phyloP scores from a whole-genome alignment of 768 basidiomycete genomes.

The Crucibulum laeve region DNA sequence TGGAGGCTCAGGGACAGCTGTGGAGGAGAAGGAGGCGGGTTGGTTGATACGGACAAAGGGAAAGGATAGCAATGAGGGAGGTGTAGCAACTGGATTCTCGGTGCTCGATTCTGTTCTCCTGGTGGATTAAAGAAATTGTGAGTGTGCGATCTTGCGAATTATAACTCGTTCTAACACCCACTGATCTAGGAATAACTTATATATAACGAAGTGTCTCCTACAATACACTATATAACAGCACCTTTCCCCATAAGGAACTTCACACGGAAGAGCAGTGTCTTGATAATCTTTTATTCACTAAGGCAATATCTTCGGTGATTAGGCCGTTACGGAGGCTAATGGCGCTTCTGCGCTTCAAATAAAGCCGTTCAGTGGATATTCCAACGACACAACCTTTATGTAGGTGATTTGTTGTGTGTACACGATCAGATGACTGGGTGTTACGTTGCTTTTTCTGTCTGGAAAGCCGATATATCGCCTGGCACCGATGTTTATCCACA shows the following conservation, averaged over 20 bases:
- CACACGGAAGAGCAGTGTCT: no score
- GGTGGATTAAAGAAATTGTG: slow-evolving; percentile 27
- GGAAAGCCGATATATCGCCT: neutral
- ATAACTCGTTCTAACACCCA: neutral
- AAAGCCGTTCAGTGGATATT: no score
- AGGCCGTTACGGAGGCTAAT: neutral
- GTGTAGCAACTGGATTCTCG: slow-evolving; percentile 80
- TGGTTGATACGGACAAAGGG: slow-evolving; percentile 90
- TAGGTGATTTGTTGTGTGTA: neutral
- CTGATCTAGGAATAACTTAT: no score
- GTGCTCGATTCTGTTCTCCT: slow-evolving; percentile 70
- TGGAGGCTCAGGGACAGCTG: slow-evolving; percentile 32
- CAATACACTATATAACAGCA: no score
- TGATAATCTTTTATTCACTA: neutral
- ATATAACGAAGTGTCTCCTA: no score
- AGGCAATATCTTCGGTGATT: neutral
- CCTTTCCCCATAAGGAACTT: no score
- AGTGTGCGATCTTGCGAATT: neutral
- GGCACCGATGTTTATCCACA: neutral
- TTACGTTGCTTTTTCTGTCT: neutral
- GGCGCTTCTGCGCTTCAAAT: neutral
- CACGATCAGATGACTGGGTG: neutral
- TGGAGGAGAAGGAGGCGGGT: slow-evolving; percentile 66
- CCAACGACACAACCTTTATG: neutral
- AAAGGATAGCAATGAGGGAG: slow-evolving; percentile 88